phyloP scores from a whole-genome alignment of 176 grass and related monocot species.

The Oryza coarctata region DNA sequence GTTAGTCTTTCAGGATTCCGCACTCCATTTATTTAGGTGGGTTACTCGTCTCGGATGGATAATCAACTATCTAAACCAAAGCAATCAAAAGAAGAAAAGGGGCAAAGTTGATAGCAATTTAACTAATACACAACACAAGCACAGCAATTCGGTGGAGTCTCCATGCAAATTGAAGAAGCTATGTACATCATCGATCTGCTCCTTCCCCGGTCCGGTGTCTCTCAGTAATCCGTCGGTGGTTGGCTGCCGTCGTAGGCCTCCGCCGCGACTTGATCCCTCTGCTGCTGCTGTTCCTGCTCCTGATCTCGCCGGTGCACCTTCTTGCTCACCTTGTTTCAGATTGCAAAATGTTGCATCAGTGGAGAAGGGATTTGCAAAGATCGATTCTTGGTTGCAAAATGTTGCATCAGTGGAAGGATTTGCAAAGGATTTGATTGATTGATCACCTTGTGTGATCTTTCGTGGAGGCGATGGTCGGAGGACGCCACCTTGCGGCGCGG shows the following conservation, averaged over 20 bases:
- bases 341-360: not conserved
- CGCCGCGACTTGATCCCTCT: constrained; percentile 24
- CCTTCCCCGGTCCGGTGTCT: not conserved
- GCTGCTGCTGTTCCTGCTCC: constrained; percentile 36
- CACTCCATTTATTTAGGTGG: not conserved
- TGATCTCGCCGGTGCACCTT: constrained; percentile 43
- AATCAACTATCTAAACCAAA: not conserved
- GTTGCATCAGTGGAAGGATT: not conserved
- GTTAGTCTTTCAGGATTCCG: not conserved
- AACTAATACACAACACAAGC: not conserved
- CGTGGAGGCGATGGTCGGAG: constrained; percentile 40
- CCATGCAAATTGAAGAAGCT: not conserved
- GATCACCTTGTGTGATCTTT: constrained; percentile 69
- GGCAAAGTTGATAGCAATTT: not conserved
- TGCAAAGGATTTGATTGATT: not conserved
- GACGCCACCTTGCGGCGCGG: constrained; percentile 49
- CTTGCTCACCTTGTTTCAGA: constrained; percentile 67
- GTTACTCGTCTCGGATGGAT: not conserved
- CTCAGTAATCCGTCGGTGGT: constrained; percentile 63
- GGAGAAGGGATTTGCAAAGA: not conserved
- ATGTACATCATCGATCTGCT: not conserved
- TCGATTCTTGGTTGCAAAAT: not conserved
- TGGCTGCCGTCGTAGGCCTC: constrained; percentile 37
- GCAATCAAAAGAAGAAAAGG: not conserved
- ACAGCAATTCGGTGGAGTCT: not conserved